Conservation (phyloP, 2,329 filamentous ascomycete species). For the Xylaria sp. region DNA sequence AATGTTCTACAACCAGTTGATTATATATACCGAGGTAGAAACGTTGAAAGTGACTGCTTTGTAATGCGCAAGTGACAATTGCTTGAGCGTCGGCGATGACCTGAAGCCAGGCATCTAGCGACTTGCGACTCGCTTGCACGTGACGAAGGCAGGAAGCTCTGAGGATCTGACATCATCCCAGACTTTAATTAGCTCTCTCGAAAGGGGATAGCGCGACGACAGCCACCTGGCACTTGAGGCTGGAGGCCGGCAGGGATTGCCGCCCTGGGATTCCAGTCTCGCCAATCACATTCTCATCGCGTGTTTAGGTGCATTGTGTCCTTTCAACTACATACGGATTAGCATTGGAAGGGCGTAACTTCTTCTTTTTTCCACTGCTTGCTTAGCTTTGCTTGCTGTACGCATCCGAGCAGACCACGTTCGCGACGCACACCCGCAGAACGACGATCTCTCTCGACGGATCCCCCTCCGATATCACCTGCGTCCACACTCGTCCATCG, state of each 20-base stretch:
- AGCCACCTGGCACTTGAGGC: not conserved
- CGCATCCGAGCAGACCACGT: constrained; percentile 1
- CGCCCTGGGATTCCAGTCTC: constrained; percentile 18
- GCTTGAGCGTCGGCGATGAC: too few species aligned
- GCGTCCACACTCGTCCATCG: not conserved
- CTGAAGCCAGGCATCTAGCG: not conserved
- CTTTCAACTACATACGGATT: constrained; percentile 25
- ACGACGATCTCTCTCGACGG: constrained; percentile 1
- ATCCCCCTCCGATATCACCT: not conserved
- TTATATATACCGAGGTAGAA: not conserved
- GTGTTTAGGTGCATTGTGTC: constrained; percentile 35
- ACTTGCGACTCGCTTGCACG: not conserved
- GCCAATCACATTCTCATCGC: constrained; percentile 39
- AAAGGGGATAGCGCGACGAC: not conserved
- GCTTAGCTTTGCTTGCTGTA: constrained; percentile 17
- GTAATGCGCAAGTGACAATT: constrained; percentile 34
- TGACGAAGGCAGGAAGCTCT: not conserved
- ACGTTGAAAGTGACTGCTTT: constrained; percentile 32
- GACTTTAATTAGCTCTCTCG: not conserved
- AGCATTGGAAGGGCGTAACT: not conserved
- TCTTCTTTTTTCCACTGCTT: not conserved
- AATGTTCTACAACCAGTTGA: constrained; percentile 26
- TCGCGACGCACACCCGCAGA: not conserved
- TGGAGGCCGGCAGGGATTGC: not conserved
- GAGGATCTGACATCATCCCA: constrained; percentile 9